Evolutionary conservation across 140 eudicot genomes (phyloP), one percentile per base, ranked within the genome.

Genomic region (Ambrosia hybrid): DNA sequence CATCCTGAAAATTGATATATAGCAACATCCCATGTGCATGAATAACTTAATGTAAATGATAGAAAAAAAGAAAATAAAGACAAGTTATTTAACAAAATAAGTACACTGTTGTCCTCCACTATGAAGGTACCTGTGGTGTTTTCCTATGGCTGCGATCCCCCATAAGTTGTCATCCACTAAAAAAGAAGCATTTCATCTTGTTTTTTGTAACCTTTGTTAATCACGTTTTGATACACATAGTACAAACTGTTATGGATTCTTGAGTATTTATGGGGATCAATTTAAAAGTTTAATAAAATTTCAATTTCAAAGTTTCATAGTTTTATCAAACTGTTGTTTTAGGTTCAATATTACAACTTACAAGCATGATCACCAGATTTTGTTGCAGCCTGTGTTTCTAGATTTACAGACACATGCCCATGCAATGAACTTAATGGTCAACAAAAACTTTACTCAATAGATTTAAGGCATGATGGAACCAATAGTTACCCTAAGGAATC

Each of bases 121-220:
- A 60, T 84, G 90, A 97, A 73, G 90, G 74, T 33, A 93, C 91
- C 82, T 93, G 99, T 10, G 99, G 99, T 73, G 99, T 90, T 83
- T 93, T 93, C 85, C 89, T 78, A 65, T 90, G 91, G 85, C 90
- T 90, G 74, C 90, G 96, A 86, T 93, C 91, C 11, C 97, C 96
- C 83, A 93, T 72, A 38, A 93, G 89, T 90, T 93, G 97, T 65
- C n/a, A n/a, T n/a, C n/a, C n/a, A n/a, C n/a, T n/a, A n/a, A n/a
- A n/a, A n/a, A n/a, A n/a, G n/a, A n/a, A n/a, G n/a, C n/a, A n/a
- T n/a, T n/a, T n/a, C n/a, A 93, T 93, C 99, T 93, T n/a, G n/a
- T n/a, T n/a, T n/a, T n/a, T n/a, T n/a, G n/a, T n/a, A n/a, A n/a
- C n/a, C n/a, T n/a, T n/a, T n/a, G n/a, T n/a, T n/a, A n/a, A n/a